These are phyloP conservation scores for Eucalyptus marginata DNA, from an alignment of 345 rosid species.

Conservation along the genomic window DNA sequence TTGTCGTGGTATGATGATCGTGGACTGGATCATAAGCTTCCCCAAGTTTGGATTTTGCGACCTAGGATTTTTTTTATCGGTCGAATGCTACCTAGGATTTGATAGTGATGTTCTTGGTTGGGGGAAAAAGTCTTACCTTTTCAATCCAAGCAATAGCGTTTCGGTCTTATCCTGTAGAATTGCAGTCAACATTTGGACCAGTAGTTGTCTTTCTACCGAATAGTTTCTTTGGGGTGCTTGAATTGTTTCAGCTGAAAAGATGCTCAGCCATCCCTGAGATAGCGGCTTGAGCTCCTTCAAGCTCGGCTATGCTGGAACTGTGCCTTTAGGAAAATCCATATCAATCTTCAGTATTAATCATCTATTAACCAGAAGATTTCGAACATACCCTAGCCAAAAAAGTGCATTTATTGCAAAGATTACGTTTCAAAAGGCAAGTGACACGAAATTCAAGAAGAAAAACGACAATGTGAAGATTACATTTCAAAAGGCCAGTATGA, in stretches of 20 bases:
- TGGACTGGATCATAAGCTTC: not conserved
- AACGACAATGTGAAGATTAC: not conserved
- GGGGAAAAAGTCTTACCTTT: not conserved
- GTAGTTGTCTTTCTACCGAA: not conserved
- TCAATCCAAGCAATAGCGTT: not conserved
- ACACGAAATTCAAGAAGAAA: not conserved
- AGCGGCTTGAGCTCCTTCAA: not conserved
- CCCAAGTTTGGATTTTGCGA: not conserved
- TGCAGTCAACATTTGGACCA: not conserved
- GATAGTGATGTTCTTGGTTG: not conserved
- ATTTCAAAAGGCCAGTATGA: not conserved
- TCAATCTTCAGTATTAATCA: not conserved
- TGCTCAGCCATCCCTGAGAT: not conserved
- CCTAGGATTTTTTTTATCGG: not conserved
- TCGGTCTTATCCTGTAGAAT: not conserved
- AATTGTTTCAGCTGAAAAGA: not conserved
- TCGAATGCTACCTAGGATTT: not conserved
- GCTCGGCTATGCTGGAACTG: not conserved
- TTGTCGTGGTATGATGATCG: not conserved
- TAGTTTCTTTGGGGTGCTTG: not conserved
- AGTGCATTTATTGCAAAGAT: not conserved
- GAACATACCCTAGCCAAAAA: not conserved
- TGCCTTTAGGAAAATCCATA: not conserved
- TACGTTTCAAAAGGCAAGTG: not conserved
- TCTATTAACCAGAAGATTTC: not conserved